Evolutionary conservation across 305 asterid genomes (phyloP), one percentile per base, ranked within the genome.

Genomic region (Solanum hybrid): DNA sequence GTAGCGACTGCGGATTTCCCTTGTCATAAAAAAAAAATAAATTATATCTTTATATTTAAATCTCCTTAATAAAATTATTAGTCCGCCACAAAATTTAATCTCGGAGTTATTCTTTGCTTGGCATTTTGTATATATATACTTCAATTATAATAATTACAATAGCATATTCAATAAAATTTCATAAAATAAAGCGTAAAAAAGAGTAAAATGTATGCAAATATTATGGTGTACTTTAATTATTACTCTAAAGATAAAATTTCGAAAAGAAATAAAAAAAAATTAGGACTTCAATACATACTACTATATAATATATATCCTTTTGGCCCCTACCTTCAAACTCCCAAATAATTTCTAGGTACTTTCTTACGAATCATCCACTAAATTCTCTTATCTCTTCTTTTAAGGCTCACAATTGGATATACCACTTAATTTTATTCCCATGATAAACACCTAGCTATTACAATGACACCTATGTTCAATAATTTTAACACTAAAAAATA

Each of bases 261-360:
- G 4, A 64, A 57, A 20, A 22, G n/a, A 20, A 57, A 18, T 51
- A 2, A 16, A 51, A 18, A 46, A 46, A 51, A 51, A 16, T 0
- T 86, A 22, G 35, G 42, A 2, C n/a, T 86, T 87, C 81, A 88
- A 90, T 88, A 89, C 84, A 85, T 86, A 84, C 79, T 40, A 40
- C 51, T 40, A 40, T 40, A 40, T 42, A 42, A 42, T 42, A 42
- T 42, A 61, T 61, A 61, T 61, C 57, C 35, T 89, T 89, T 87
- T 24, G 91, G 89, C 91, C 93, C 90, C 82, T 88, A 88, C 93
- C 84, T 87, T 78, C 40, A 20, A 83, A 40, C 33, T 88, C 82
- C 11, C 89, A 88, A 74, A 64, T 88, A 8, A 29, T 39, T 37
- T 89, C 46, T 36, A 36, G 69, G 35, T 86, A 46, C 40, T 84